Base-by-base conservation (phyloP, 441 rosid species). In the Kokia cookei region DNA sequence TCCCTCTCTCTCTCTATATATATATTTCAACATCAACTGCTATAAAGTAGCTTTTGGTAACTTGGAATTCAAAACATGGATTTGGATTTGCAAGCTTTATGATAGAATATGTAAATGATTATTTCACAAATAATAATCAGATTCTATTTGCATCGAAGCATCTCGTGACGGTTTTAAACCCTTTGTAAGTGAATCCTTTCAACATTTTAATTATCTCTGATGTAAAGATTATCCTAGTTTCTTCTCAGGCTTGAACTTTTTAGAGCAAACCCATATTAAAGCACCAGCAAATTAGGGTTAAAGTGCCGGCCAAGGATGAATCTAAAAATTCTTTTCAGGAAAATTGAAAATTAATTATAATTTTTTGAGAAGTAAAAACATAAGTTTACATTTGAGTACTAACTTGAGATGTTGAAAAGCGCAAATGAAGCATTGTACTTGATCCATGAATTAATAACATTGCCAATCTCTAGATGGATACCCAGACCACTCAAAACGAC, bases 401-500 rank as follows among this genome's bases (percentile, higher is more conserved):
- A 32, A 32, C 22, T 19, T 19, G 22, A 19, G 22, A 19, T 19
- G 22, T 19, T 19, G 22, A 19, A 19, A 19, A 19, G 0, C 22
- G 22, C 22, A 19, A 65, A 75, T 59, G 77, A 65, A 19, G 91
- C 90, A 27, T 93, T 90, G 45, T 88, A 95, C 12, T 73, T 88
- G 75, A 95, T 83, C 98, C 99, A 95, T 1, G 90, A 87, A 72
- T 92, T 95, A 59, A 92, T 90, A 9, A 87, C 73, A 85, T 90
- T 86, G 2, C 99, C 97, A 73, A 96, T 95, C 81, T 91, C 93
- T 73, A 95, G 93, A 86, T 93, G 95, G 73, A 95, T 73, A 67
- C 88, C 83, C 11, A 91, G 22, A 37, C 84, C 76, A 7, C 82
- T 91, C 77, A 95, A 79, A 83, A 93, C 98, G 8, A 81, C 73